These are phyloP conservation scores for Linum trigynum DNA, from an alignment of 345 rosid species.

Conservation along the genomic window DNA sequence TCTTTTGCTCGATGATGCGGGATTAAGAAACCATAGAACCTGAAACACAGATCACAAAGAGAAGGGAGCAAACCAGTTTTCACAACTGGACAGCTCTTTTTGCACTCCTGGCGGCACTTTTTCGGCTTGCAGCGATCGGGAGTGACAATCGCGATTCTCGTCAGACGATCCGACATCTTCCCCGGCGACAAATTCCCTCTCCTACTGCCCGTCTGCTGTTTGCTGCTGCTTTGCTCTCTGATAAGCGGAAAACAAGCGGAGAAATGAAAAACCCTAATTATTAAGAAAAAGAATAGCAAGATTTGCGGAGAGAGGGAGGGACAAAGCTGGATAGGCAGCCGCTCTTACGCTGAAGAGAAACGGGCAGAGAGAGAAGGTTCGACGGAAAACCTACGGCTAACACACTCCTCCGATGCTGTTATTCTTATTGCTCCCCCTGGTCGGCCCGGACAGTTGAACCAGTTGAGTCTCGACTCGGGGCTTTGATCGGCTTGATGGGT, in stretches of 20 bases:
- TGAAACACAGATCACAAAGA: background rate
- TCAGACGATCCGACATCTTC: constrained; percentile 83
- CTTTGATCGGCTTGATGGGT: too few relatives aligned
- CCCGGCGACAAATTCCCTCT: background rate
- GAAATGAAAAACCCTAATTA: background rate
- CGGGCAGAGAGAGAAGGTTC: background rate
- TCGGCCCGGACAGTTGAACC: too few relatives aligned
- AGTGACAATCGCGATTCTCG: constrained; percentile 94
- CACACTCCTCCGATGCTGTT: too few relatives aligned
- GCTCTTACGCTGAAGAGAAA: background rate
- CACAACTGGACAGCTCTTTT: constrained; percentile 98
- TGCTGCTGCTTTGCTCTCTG: background rate
- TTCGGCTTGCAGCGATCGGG: constrained; percentile 92
- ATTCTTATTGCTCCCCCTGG: too few relatives aligned
- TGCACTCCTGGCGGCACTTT: constrained; percentile 97
- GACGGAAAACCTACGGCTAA: too few relatives aligned
- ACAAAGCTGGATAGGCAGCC: too few relatives aligned
- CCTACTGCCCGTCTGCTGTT: background rate
- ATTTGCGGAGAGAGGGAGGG: background rate
- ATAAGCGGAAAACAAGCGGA: background rate
- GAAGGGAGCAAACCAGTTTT: constrained; percentile 55
- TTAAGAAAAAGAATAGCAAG: background rate
- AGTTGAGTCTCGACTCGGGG: too few relatives aligned
- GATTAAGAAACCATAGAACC: background rate
- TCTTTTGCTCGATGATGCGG: too few relatives aligned